These are phyloP conservation scores for Phytophthora cajani DNA, from an alignment of 352 stramenopile species.

Conservation along the genomic window DNA sequence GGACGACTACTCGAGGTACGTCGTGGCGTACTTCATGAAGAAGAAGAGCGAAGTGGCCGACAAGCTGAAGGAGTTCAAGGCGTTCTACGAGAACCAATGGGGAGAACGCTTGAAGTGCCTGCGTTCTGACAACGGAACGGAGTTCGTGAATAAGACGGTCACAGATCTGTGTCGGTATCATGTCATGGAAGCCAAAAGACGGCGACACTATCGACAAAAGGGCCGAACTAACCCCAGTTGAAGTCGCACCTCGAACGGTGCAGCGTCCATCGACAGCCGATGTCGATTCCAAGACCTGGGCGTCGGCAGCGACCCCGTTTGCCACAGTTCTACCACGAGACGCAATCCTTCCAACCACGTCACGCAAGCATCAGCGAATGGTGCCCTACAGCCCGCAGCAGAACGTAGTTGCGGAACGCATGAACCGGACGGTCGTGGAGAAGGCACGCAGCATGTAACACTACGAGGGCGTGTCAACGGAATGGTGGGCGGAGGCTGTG, in stretches of 20 bases:
- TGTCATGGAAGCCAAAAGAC: constrained; percentile 36
- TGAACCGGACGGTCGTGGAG: too few relatives aligned
- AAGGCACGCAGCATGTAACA: background rate
- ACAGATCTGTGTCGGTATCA: too few relatives aligned
- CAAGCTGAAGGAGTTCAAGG: too few relatives aligned
- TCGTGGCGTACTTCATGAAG: too few relatives aligned
- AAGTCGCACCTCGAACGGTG: constrained; percentile 7
- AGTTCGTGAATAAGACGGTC: too few relatives aligned
- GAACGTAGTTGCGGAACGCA: too few relatives aligned
- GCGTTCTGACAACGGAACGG: too few relatives aligned
- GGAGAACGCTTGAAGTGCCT: too few relatives aligned
- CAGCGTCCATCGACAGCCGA: constrained; percentile 22
- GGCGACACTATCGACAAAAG: background rate
- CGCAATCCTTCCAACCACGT: constrained; percentile 28
- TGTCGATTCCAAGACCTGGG: constrained; percentile 31
- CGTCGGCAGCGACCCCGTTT: constrained; percentile 33
- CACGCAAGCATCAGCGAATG: constrained; percentile 12
- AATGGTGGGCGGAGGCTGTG: background rate
- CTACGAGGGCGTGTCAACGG: background rate
- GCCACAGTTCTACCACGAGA: constrained; percentile 25
- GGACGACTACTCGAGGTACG: too few relatives aligned
- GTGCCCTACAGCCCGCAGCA: too few relatives aligned
- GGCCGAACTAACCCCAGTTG: constrained; percentile 3
- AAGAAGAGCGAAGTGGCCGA: too few relatives aligned
- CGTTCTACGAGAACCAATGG: too few relatives aligned